Conservation (phyloP, 2,329 filamentous ascomycete genomes). For the Beauveria brongniartii region DNA sequence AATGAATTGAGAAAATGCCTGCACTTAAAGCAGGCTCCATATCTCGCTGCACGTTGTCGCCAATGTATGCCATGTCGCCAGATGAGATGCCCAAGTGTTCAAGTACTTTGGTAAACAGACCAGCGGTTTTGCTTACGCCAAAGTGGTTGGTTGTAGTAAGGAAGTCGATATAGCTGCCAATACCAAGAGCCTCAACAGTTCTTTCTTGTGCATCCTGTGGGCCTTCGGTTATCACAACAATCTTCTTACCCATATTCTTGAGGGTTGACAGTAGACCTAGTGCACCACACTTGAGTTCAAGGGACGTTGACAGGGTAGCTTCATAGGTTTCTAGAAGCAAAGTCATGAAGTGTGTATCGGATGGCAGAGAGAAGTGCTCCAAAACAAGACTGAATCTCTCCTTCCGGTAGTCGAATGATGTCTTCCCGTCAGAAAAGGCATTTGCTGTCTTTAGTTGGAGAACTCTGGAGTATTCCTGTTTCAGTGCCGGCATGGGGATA, state of each 20-base stretch:
- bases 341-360: slow-evolving; percentile 12
- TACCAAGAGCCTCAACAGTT: slow-evolving; percentile 22
- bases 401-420: slow-evolving; percentile 33
- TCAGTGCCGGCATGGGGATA: background rate
- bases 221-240: slow-evolving; percentile 38
- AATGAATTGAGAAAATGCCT: background rate
- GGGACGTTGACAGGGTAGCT: background rate
- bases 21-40: background rate
- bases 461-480: background rate
- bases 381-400: slow-evolving; percentile 23
- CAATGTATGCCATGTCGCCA: background rate
- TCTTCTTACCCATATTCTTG: slow-evolving; percentile 27
- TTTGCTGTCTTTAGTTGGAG: slow-evolving; percentile 22
- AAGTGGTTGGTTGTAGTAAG: background rate
- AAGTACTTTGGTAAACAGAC: background rate
- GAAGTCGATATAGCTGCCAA: background rate
- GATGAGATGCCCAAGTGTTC: background rate
- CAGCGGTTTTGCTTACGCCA: background rate
- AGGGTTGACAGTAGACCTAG: slow-evolving; percentile 25
- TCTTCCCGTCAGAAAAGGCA: slow-evolving; percentile 36
- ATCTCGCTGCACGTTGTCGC: background rate
- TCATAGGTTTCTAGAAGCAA: background rate
- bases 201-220: slow-evolving; percentile 39
- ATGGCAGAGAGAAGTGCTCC: slow-evolving; percentile 20
- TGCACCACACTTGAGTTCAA: background rate